These are phyloP conservation scores for Gnomoniopsis sp. DNA, from an alignment of 2,329 filamentous ascomycete genomes.

Conservation along the genomic window DNA sequence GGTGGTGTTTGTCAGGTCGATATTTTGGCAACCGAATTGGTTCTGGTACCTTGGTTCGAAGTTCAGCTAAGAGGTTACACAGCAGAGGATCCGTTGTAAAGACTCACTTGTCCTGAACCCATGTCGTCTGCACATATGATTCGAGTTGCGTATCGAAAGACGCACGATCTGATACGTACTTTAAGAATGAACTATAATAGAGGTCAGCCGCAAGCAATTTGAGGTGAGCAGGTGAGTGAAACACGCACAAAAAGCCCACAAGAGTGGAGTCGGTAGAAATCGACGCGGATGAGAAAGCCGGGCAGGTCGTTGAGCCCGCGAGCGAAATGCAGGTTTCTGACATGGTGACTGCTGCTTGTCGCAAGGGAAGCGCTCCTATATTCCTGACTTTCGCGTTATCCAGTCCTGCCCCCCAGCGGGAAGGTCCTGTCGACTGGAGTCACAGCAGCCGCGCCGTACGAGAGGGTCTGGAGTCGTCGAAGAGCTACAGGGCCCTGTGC, in stretches of 20 bases:
- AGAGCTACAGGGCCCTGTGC: background rate
- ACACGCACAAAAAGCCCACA: constrained; percentile 54
- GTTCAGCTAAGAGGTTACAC: constrained; percentile 15
- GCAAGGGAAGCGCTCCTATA: constrained; percentile 1
- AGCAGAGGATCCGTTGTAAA: constrained; percentile 3
- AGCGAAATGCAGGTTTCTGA: constrained; percentile 50
- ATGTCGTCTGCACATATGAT: constrained; percentile 70
- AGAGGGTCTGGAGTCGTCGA: background rate
- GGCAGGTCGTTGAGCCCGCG: constrained; percentile 56
- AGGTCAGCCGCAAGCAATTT: background rate
- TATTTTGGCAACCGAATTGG: constrained; percentile 73
- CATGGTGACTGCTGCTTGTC: constrained; percentile 29
- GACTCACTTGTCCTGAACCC: constrained; percentile 73
- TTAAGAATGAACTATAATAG: constrained; percentile 75
- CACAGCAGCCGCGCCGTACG: background rate
- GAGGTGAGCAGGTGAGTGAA: no score
- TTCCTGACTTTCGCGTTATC: constrained; percentile 8
- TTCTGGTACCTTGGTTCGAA: constrained; percentile 65
- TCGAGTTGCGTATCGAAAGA: constrained; percentile 76
- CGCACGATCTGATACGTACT: constrained; percentile 69
- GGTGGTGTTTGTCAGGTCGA: constrained; percentile 75
- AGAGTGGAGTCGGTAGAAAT: constrained; percentile 55
- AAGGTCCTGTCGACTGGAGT: background rate
- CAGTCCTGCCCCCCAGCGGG: constrained; percentile 1
- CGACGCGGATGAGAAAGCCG: constrained; percentile 60